Percentiles rank a stretch among this genome's conserved stretches.
Conservation (phyloP, 345 rosid species). For the Hibiscus syriacus region DNA sequence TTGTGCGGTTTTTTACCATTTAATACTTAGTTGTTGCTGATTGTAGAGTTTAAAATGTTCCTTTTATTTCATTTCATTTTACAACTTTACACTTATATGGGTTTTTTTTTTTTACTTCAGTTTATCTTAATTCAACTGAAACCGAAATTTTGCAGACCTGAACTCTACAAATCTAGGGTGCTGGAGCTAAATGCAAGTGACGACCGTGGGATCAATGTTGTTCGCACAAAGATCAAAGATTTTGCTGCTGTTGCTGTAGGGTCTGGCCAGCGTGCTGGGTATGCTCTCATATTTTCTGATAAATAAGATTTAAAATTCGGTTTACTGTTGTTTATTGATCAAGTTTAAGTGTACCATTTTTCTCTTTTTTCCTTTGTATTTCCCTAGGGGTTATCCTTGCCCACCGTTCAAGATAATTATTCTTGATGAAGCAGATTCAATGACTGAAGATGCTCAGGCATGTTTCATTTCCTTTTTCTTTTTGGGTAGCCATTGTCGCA, state of each 20-base stretch:
- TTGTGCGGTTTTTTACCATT: too few relatives aligned
- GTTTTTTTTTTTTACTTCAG: not conserved
- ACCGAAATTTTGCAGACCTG: conserved; percentile 50
- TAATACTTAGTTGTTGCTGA: too few relatives aligned
- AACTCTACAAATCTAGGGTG: conserved; percentile 86
- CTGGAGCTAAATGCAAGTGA: conserved; percentile 98
- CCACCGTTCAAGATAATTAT: conserved; percentile 89
- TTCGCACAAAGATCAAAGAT: conserved; percentile 86
- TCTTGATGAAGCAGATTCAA: conserved; percentile 95
- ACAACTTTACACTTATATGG: not conserved
- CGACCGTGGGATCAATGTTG: conserved; percentile 97
- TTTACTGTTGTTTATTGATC: not conserved
- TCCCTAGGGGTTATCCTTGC: conserved; percentile 74
- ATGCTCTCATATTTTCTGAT: conserved; percentile 2
- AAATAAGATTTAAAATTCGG: not conserved
- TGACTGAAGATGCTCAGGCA: conserved; percentile 99
- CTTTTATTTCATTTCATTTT: conserved; percentile 3
- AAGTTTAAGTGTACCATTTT: not conserved
- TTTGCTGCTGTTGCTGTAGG: conserved; percentile 97
- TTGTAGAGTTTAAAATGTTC: not conserved
- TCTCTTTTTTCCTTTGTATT: not conserved
- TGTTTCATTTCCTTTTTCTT: conserved; percentile 12
- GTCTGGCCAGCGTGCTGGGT: conserved; percentile 65
- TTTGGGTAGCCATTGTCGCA: not conserved
- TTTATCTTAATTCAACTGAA: conserved; percentile 7